Base-by-base conservation (phyloP, 805 yeast species). In the Barnettozyma pratensis region DNA sequence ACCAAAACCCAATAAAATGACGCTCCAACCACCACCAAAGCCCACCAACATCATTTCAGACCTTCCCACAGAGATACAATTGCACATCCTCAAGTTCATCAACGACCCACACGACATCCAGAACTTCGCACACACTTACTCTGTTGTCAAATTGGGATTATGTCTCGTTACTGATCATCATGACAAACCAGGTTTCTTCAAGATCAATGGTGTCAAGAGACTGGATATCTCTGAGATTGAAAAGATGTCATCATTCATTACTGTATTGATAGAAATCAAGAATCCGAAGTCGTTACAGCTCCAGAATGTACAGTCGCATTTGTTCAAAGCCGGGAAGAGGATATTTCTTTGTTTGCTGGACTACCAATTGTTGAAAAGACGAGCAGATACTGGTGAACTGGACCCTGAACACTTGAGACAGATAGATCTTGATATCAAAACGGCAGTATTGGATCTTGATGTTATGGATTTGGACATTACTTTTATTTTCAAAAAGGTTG, bases 141-240 rank as follows among this genome's bases (percentile, higher is more conserved):
- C 44, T 7, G 5, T 5, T 7, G 19, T 34, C 3, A 31, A 36
- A 10, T 4, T 14, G 26, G 32, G 29, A 4, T 32, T 34, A 12
- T 42, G 44, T 32, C 39, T 42, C 5, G 25, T 42, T 11, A 34
- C 44, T 14, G 44, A 42, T 14, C 44, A 42, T 11, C 26, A 42
- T 14, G 31, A 26, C 7, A n/a, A 28, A 27, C 44, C 39, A 4
- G 9, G 14, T n/a, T 42, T 19, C n/a, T 42, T 34, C 32, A 19
- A 27, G 4, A 28, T 42, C 25, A 6, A 32, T 11, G 26, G 31
- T 19, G 19, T 34, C 29, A 29, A 11, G 31, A 36, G 44, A n/a
- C 26, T 34, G 25, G 19, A 19, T 19, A 10, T 34, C 7, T 25
- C 30, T 5, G 27, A 42, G 32, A 12, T 26, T 34, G 39, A 11